Base-by-base conservation (phyloP, 371 early-diverging fungal species). In the Mucor irregularis region DNA sequence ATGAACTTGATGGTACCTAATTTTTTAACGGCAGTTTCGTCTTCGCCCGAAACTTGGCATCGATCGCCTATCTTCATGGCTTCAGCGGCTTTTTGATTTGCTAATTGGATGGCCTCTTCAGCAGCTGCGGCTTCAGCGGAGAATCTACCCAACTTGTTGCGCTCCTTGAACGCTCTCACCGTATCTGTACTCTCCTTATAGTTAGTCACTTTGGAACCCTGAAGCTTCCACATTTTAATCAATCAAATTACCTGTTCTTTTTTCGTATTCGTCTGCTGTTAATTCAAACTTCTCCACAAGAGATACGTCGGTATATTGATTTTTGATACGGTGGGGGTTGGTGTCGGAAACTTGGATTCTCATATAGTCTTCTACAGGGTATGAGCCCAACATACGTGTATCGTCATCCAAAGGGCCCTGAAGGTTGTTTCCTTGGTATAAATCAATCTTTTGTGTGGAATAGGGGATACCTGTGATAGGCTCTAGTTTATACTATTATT, bases 221-320 rank as follows among this genome's bases (percentile, higher is more conserved):
- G 13, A 11, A 42, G 31, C 19, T 37, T 11, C 21, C 26, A 44
- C 2, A 22, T 13, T 43, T 16, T 39, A 3, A 21, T 17, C 74
- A 86, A 81, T 6, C 28, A 14, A 0, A n/a, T 26, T 78, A 88
- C 85, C 85, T 53, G 69, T 21, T 57, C 82, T 73, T 62, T 90
- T 89, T 10, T 82, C 81, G 64, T 98, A 98, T 58, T 94, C 91
- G 10, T 90, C 91, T 8, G 93, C 90, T 0, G 85, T 66, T 53
- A 98, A 77, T 67, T 94, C 97, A 66, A 88, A 94, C 69, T 97
- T 98, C 54, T 95, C 86, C 4, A 98, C 97, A 38, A 88, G 80
- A 2, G 90, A 88, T 2, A 90, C 78, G 74, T 98, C 98, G 21
- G 84, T 90, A 69, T 76, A 97, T 62, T 92, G 89, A 38, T 86